These are phyloP conservation scores for Ogataea glucozyma DNA, from an alignment of 805 yeast genomes.

Conservation along the genomic window DNA sequence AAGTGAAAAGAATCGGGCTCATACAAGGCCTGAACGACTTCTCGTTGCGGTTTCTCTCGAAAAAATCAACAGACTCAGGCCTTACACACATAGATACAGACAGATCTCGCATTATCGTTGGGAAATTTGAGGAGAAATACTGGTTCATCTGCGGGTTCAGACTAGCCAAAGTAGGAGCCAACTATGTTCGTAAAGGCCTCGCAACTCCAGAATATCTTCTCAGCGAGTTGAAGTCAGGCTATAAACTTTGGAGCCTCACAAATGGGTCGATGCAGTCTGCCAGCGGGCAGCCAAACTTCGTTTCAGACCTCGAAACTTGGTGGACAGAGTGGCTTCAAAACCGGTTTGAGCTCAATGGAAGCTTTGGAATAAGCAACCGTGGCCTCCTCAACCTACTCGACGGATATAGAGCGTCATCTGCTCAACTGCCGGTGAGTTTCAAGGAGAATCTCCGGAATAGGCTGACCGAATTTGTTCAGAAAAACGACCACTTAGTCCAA, in stretches of 20 bases:
- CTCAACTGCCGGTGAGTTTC: slow-evolving; percentile 33
- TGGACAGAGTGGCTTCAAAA: slow-evolving; percentile 39
- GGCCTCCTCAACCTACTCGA: slow-evolving; percentile 36
- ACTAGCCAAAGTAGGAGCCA: slow-evolving; percentile 17
- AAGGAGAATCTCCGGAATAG: slow-evolving; percentile 28
- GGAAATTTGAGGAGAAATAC: slow-evolving; percentile 33
- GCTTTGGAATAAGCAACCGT: slow-evolving; percentile 31
- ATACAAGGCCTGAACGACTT: slow-evolving; percentile 32
- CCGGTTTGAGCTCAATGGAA: slow-evolving; percentile 28
- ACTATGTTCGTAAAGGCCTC: slow-evolving; percentile 28
- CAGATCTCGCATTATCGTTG: slow-evolving; percentile 34
- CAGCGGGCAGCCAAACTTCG: slow-evolving; percentile 11
- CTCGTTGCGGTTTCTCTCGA: slow-evolving; percentile 24
- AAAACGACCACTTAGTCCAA: slow-evolving; percentile 22
- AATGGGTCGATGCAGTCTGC: slow-evolving; percentile 31
- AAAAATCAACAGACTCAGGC: not conserved
- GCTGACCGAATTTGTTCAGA: slow-evolving; percentile 14
- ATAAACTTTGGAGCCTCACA: slow-evolving; percentile 36
- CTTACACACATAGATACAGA: slow-evolving; percentile 35
- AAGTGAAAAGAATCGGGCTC: slow-evolving; percentile 28
- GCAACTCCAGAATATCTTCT: slow-evolving; percentile 37
- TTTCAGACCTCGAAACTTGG: slow-evolving; percentile 32
- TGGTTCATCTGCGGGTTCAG: slow-evolving; percentile 36
- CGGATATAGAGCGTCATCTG: slow-evolving; percentile 33
- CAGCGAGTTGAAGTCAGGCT: slow-evolving; percentile 33